These are phyloP conservation scores for Hypseocharis bilobata DNA, from an alignment of 441 rosid genomes.

Conservation along the genomic window DNA sequence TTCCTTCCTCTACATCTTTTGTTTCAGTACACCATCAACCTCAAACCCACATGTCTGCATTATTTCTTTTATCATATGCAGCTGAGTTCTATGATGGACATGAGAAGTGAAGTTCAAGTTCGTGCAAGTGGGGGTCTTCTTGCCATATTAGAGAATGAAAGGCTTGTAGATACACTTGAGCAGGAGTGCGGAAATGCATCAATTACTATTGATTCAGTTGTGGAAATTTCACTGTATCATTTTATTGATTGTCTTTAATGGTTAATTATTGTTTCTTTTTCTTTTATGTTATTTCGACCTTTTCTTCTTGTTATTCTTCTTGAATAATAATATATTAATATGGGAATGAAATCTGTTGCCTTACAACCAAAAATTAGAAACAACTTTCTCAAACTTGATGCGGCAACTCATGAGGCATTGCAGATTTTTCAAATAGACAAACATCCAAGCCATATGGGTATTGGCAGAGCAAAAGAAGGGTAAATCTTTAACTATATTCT, in stretches of 20 bases:
- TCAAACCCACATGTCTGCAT: too few species aligned
- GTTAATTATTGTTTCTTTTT: constrained; percentile 14
- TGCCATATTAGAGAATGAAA: constrained; percentile 85
- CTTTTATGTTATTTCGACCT: background rate
- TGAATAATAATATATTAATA: background rate
- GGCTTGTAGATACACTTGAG: constrained; percentile 71
- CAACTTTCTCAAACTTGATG: constrained; percentile 86
- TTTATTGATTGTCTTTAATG: constrained; percentile 18
- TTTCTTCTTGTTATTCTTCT: constrained; percentile 5
- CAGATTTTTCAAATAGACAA: constrained; percentile 89
- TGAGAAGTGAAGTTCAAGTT: constrained; percentile 79
- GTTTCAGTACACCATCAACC: background rate
- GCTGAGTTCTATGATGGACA: constrained; percentile 94
- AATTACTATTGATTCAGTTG: constrained; percentile 64
- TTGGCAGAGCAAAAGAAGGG: constrained; percentile 99
- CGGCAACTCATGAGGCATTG: constrained; percentile 81
- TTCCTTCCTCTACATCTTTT: constrained; percentile 1
- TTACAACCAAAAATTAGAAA: constrained; percentile 42
- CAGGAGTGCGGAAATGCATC: constrained; percentile 71
- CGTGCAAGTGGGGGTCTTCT: constrained; percentile 93
- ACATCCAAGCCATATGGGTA: constrained; percentile 99
- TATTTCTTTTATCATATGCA: constrained; percentile 31
- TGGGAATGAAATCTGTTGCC: constrained; percentile 25
- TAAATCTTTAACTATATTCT: constrained; percentile 22
- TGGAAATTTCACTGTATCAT: constrained; percentile 77